phyloP scores from a whole-genome alignment of 2,329 filamentous ascomycete species.

The Lasiodiplodia sp. region DNA sequence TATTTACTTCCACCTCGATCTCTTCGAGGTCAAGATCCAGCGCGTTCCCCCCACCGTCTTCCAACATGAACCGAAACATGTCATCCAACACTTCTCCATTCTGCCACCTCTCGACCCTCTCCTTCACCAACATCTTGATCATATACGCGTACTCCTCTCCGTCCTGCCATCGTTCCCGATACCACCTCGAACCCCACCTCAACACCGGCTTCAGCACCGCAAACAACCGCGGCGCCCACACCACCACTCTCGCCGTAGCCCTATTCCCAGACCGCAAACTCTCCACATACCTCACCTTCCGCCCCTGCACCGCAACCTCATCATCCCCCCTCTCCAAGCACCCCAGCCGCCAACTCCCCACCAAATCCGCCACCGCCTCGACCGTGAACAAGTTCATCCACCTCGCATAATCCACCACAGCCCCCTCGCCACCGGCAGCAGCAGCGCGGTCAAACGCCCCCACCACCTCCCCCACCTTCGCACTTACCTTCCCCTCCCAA shows the following conservation, averaged over 20 bases:
- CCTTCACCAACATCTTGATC: conserved; percentile 54
- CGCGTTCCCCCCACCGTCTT: background rate
- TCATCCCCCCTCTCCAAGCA: background rate
- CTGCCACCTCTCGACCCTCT: conserved; percentile 56
- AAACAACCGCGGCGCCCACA: too few species aligned
- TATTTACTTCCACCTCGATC: background rate
- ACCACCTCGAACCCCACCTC: too few species aligned
- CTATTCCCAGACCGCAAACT: too few species aligned
- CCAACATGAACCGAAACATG: conserved; percentile 6
- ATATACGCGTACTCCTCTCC: conserved; percentile 37
- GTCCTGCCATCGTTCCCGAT: too few species aligned
- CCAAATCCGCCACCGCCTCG: conserved; percentile 60
- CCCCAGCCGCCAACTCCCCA: conserved; percentile 35
- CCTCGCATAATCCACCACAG: conserved; percentile 57
- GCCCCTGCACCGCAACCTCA: conserved; percentile 51
- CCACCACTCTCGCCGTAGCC: too few species aligned
- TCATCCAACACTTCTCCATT: conserved; percentile 12
- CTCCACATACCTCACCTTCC: too few species aligned
- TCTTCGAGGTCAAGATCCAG: background rate
- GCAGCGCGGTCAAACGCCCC: too few species aligned
- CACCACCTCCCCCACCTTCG: background rate
- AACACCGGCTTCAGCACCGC: too few species aligned
- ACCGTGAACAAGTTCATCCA: conserved; percentile 65
- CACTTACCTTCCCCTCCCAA: conserved; percentile 18
- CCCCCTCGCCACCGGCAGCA: too few species aligned